Evolutionary conservation across 805 yeast genomes (phyloP).

Genomic region (Pichia heedii): DNA sequence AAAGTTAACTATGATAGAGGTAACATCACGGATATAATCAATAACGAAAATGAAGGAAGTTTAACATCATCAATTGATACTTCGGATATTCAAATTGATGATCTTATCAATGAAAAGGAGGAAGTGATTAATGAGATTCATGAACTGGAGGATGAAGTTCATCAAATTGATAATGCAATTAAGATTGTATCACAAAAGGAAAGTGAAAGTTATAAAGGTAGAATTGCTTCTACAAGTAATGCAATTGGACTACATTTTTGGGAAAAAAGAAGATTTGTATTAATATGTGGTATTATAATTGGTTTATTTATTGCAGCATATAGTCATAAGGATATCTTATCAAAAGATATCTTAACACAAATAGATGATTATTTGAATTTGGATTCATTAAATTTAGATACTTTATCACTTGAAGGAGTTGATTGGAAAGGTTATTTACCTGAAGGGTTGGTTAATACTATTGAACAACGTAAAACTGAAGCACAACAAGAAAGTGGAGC

Average conservation of each 20-base stretch:
- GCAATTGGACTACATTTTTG: constrained; percentile 11
- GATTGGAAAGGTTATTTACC: constrained; percentile 78
- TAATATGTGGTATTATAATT: constrained; percentile 56
- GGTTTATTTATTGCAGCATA: constrained; percentile 62
- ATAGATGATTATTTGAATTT: constrained; percentile 43
- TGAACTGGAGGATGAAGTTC: constrained; percentile 4
- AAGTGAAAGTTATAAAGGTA: not conserved
- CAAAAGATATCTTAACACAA: constrained; percentile 36
- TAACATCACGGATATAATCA: too few relatives aligned
- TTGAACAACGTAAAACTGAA: constrained; percentile 46
- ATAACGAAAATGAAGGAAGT: too few relatives aligned
- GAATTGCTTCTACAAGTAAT: not conserved
- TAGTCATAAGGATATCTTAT: constrained; percentile 36
- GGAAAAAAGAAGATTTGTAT: constrained; percentile 13
- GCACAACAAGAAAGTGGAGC: constrained; percentile 57
- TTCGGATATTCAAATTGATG: not conserved
- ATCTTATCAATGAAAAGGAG: constrained; percentile 4
- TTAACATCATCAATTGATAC: too few relatives aligned
- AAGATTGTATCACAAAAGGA: not conserved
- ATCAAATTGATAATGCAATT: constrained; percentile 2
- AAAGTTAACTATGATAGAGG: too few relatives aligned
- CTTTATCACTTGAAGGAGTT: constrained; percentile 46
- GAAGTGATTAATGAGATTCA: constrained; percentile 3
- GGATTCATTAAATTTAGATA: constrained; percentile 50
- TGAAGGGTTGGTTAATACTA: constrained; percentile 45